Base-by-base conservation (phyloP, 176 grass and related monocot genomes). In the Rhipidocladum racemiflorum region DNA sequence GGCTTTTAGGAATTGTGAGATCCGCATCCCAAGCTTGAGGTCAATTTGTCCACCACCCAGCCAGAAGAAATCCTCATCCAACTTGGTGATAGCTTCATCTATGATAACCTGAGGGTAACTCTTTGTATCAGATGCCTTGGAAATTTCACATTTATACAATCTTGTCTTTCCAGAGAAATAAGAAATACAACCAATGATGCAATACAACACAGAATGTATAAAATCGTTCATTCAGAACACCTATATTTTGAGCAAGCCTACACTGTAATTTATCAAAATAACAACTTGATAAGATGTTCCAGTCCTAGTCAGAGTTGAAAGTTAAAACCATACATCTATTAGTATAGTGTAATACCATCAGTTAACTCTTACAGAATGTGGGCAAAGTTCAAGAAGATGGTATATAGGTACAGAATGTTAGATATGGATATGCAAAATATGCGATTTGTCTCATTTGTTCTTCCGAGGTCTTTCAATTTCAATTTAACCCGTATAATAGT, bases 71-170 rank as follows among this genome's bases (percentile, higher is more conserved):
- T 91, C 85, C 66, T 88, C 90, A 68, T 90, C 80, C 84, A 95
- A 53, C 80, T 91, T 95, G 46, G 91, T 85, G 74, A 99, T 95
- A 63, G 91, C 96, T 93, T 99, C 96, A 80, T 95, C 96, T 75
- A 99, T 77, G 77, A 99, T 93, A 44, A 99, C 89, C 92, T 95
- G 83, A 77, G 60, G 5, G 42, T 68, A 73, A 49, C 44, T 49
- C 40, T 27, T 46, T 76, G 46, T 49, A 76, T 84, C 20, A 92
- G 45, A 59, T 80, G 74, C 63, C 64, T 81, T 40, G 60, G 68
- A 48, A 70, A 62, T 35, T 35, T 76, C 64, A 79, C n/a, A 74
- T 50, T 36, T 30, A 29, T 62, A 62, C 49, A 14, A 82, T 34
- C 18, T 25, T 62, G 11, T 6, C 27, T 61, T 46, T 28, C 9